Conservation (phyloP, 2,329 filamentous ascomycete genomes). For the Nigrospora oryzae region DNA sequence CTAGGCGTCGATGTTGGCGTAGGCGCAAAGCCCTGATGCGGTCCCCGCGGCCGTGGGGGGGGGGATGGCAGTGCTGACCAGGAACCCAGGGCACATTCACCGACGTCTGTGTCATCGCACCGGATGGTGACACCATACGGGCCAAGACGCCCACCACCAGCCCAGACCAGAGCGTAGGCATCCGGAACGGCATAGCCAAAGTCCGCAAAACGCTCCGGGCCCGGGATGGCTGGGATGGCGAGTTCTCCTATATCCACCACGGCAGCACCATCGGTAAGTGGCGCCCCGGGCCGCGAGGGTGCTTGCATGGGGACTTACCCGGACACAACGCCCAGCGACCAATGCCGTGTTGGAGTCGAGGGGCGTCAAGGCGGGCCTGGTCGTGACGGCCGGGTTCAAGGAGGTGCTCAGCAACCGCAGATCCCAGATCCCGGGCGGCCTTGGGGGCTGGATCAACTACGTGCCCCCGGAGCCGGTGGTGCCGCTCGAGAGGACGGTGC, state of each 20-base stretch:
- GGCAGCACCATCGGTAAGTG: conserved; percentile 31
- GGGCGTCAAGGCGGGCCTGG: conserved; percentile 34
- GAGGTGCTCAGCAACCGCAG: conserved; percentile 35
- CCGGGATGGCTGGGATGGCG: conserved; percentile 29
- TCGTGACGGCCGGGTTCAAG: conserved; percentile 39
- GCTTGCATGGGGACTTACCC: neutral
- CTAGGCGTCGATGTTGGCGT: conserved; percentile 1
- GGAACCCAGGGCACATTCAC: conserved; percentile 30
- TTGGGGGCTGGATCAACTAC: conserved; percentile 40
- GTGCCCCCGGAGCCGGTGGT: conserved; percentile 37
- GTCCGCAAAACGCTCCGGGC: conserved; percentile 27
- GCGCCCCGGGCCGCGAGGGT: neutral
- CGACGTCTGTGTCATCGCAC: conserved; percentile 36
- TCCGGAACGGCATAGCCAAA: conserved; percentile 33
- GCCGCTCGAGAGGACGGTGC: conserved; percentile 35
- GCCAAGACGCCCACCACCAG: conserved; percentile 36
- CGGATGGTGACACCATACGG: conserved; percentile 30
- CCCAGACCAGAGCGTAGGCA: conserved; percentile 35
- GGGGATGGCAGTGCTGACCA: too few species aligned
- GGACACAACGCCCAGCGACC: conserved; percentile 20
- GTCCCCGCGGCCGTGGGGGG: too few species aligned
- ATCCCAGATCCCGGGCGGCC: conserved; percentile 40
- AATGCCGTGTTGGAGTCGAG: conserved; percentile 41
- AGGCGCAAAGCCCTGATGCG: neutral
- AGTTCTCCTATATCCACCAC: conserved; percentile 39